These are phyloP conservation scores for Tilletia walkeri DNA, from an alignment of 1,284 basidiomycete species.

Conservation along the genomic window DNA sequence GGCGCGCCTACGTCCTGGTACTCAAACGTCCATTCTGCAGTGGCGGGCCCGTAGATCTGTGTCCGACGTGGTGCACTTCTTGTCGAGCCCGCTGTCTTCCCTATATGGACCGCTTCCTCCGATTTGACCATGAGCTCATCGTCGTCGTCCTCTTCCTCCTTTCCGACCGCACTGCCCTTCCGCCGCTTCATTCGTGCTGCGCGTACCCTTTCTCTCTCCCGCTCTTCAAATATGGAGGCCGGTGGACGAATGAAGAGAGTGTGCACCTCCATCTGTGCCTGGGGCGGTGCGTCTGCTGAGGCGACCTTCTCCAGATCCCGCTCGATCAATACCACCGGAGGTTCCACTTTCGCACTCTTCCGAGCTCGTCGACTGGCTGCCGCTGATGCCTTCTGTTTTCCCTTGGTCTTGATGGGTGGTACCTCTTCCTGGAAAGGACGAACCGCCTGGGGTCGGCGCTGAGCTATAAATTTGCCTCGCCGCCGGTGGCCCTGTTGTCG, in stretches of 20 bases:
- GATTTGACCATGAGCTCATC: neutral
- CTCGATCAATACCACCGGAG: neutral
- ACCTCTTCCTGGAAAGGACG: neutral
- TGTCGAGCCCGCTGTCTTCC: too few relatives aligned
- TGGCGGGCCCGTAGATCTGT: conserved; percentile 1
- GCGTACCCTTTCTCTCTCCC: neutral
- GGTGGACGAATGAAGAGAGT: conserved; percentile 14
- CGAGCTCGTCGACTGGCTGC: neutral
- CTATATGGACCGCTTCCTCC: neutral
- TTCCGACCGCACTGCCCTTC: neutral
- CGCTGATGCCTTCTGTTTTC: neutral
- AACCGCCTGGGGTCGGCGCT: neutral
- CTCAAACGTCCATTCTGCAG: neutral
- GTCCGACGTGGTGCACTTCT: too few relatives aligned
- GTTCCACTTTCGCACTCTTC: too few relatives aligned
- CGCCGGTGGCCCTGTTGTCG: neutral
- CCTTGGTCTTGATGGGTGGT: neutral
- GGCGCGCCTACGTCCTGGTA: neutral
- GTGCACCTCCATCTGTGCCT: conserved; percentile 6
- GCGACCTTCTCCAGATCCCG: neutral
- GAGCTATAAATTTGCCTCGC: conserved; percentile 7
- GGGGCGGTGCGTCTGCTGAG: neutral
- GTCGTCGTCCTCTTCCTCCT: neutral
- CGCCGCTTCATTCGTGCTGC: conserved; percentile 1
- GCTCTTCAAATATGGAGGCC: conserved; percentile 5